These are phyloP conservation scores for Astrocystis sublimbata DNA, from an alignment of 495 filamentous ascomycete species.

Conservation along the genomic window DNA sequence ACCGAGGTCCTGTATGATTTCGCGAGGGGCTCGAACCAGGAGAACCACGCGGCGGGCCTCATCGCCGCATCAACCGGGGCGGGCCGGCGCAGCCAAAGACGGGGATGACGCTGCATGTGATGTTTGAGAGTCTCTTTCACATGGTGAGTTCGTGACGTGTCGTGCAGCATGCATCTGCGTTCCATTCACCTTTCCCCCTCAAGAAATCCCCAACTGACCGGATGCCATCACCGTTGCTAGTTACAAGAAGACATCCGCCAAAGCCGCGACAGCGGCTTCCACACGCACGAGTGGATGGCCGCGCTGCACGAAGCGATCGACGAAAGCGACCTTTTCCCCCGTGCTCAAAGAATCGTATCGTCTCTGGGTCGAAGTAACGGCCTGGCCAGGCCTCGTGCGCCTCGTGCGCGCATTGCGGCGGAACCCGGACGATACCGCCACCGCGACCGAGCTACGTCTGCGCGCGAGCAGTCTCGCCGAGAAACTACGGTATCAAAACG, in stretches of 20 bases:
- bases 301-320: constrained; percentile 26
- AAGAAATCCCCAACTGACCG: not conserved
- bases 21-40: constrained; percentile 31
- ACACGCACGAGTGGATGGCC: constrained; percentile 23
- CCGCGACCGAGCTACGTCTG: constrained; percentile 22
- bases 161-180: not conserved
- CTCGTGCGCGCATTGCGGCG: constrained; percentile 21
- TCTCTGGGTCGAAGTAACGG: constrained; percentile 30
- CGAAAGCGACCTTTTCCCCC: constrained; percentile 6
- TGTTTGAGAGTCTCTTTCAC: constrained; percentile 32
- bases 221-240: too few species aligned
- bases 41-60: constrained; percentile 30
- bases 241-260: constrained; percentile 34
- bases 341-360: constrained; percentile 26
- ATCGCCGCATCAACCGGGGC: constrained; percentile 25
- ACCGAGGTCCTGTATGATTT: constrained; percentile 33
- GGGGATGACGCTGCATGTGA: constrained; percentile 24
- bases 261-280: constrained; percentile 29
- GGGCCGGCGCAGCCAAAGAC: constrained; percentile 26
- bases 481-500: constrained; percentile 21
- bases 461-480: constrained; percentile 24
- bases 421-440: constrained; percentile 23
- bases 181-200: not conserved
- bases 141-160: constrained; percentile 20
- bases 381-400: constrained; percentile 28